A percentile compares a stretch with the other conserved stretches of the same genome.
phyloP scores from a whole-genome alignment of 179 eudicot genomes.

The Patellifolia procumbens region DNA sequence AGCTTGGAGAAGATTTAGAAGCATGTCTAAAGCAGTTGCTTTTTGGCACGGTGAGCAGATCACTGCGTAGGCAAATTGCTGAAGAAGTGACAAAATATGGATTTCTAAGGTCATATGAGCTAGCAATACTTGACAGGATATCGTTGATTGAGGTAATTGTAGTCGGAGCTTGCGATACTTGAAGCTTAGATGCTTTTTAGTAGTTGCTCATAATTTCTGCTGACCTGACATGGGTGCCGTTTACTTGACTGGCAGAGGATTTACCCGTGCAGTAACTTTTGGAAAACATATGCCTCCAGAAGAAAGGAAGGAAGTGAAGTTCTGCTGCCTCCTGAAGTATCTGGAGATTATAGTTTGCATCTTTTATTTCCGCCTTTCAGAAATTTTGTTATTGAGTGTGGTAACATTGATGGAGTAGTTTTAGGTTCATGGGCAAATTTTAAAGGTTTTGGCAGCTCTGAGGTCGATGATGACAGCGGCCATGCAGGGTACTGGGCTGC shows the following conservation, averaged over 20 bases:
- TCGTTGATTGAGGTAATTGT: constrained; percentile 76
- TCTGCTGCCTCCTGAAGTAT: constrained; percentile 33
- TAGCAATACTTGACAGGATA: constrained; percentile 66
- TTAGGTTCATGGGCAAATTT: constrained; percentile 79
- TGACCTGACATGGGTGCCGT: constrained; percentile 32
- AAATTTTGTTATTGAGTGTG: constrained; percentile 58
- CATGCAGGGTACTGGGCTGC: constrained; percentile 87
- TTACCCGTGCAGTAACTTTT: constrained; percentile 81
- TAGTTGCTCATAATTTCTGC: constrained; percentile 22
- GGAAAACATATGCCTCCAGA: constrained; percentile 55
- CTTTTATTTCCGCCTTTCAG: constrained; percentile 41
- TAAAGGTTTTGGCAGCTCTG: constrained; percentile 40
- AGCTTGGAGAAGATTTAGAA: constrained; percentile 95
- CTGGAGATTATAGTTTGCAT: constrained; percentile 40
- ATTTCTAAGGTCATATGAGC: constrained; percentile 70
- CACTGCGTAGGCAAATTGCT: constrained; percentile 68
- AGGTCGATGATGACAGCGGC: constrained; percentile 58
- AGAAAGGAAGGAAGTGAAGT: constrained; percentile 41
- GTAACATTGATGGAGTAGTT: constrained; percentile 89
- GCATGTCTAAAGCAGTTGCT: constrained; percentile 74
- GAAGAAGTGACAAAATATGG: constrained; percentile 71
- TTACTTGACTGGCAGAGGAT: constrained; percentile 57
- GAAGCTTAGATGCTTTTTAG: constrained; percentile 20
- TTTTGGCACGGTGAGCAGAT: constrained; percentile 82
- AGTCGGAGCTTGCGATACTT: neutral